Percentiles rank a stretch among this genome's conserved stretches.
phyloP scores from a whole-genome alignment of 2,329 filamentous ascomycete species.

The Dothideomycetidae sp. region DNA sequence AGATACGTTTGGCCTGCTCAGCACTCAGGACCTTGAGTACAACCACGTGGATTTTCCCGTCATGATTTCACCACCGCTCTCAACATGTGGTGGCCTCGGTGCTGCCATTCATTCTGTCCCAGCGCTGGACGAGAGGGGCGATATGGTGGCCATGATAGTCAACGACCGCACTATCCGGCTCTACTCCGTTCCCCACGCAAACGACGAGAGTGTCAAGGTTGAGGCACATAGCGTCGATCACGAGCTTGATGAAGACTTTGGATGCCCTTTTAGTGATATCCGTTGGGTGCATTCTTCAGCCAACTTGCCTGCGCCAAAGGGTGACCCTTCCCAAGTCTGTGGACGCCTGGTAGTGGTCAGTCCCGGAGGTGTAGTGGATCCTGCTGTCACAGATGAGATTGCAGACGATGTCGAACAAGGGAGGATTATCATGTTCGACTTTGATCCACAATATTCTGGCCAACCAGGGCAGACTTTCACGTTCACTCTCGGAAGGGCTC shows the following conservation, averaged over 20 bases:
- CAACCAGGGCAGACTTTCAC: conserved; percentile 24
- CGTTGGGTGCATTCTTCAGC: conserved; percentile 23
- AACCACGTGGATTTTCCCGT: conserved; percentile 25
- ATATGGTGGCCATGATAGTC: conserved; percentile 25
- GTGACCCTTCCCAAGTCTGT: conserved; percentile 17
- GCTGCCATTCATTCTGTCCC: conserved; percentile 24
- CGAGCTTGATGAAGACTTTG: conserved; percentile 25
- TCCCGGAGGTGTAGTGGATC: conserved; percentile 22
- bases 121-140: conserved; percentile 23
- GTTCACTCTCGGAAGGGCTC: conserved; percentile 22
- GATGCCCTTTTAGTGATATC: conserved; percentile 24
- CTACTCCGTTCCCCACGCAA: conserved; percentile 22
- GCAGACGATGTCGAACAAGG: conserved; percentile 24
- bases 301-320: conserved; percentile 17
- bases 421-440: conserved; percentile 24
- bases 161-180: conserved; percentile 24
- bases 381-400: conserved; percentile 17
- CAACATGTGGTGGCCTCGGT: conserved; percentile 23
- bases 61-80: conserved; percentile 24
- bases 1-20: conserved; percentile 24
- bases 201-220: conserved; percentile 16
- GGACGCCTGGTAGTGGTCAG: conserved; percentile 24
- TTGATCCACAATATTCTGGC: conserved; percentile 22
- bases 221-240: conserved; percentile 27
- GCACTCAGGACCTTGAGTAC: conserved; percentile 22